These are phyloP conservation scores for Wickerhamomyces chambardii DNA, from an alignment of 805 yeast genomes.

Conservation along the genomic window DNA sequence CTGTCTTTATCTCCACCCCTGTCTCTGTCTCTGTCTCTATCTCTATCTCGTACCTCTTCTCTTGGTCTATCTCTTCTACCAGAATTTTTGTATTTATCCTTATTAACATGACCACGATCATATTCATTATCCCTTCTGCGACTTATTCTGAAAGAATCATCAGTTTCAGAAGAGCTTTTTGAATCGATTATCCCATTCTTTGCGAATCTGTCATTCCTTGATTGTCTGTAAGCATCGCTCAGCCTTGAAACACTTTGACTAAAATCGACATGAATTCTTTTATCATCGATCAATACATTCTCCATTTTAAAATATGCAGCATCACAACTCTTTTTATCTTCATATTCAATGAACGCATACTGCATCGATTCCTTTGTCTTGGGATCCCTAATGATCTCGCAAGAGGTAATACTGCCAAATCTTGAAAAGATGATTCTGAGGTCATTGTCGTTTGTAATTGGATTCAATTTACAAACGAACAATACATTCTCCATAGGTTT, in stretches of 20 bases:
- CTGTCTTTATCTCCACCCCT: not conserved
- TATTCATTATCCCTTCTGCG: conserved; percentile 1
- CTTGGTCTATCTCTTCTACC: no score
- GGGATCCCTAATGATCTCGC: conserved; percentile 43
- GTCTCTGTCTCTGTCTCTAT: not conserved
- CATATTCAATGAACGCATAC: conserved; percentile 59
- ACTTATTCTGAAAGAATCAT: not conserved
- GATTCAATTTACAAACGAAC: conserved; percentile 56
- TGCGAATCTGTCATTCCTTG: conserved; percentile 3
- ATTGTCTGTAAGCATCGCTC: conserved; percentile 15
- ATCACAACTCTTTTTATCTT: conserved; percentile 40
- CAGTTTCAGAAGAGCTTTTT: no score
- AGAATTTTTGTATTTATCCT: not conserved
- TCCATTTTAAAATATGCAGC: conserved; percentile 56
- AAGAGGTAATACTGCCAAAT: conserved; percentile 44
- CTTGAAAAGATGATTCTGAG: conserved; percentile 46
- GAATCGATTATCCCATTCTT: no score
- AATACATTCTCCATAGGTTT: conserved; percentile 54
- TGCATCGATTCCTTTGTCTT: conserved; percentile 39
- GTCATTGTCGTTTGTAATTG: conserved; percentile 51
- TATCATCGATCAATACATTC: conserved; percentile 53
- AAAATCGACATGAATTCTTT: conserved; percentile 58
- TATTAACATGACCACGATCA: conserved; percentile 1
- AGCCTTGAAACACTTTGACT: conserved; percentile 41
- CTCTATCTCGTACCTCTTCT: no score